These are phyloP conservation scores for Jatropha curcas DNA, from an alignment of 345 rosid species.

Conservation along the genomic window DNA sequence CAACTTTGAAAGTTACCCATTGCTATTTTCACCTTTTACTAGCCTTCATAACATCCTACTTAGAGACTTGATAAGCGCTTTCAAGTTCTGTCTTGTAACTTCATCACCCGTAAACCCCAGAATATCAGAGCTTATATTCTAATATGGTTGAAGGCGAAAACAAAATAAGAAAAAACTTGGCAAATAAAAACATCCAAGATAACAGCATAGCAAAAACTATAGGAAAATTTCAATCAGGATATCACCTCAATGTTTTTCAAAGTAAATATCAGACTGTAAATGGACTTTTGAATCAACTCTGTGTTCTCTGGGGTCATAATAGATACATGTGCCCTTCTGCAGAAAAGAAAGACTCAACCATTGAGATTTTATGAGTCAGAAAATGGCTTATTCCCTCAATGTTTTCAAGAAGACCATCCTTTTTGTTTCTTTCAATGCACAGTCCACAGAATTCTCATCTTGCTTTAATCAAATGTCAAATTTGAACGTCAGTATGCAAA, in stretches of 20 bases:
- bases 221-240: background rate
- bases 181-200: background rate
- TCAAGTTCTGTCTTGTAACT: slow-evolving; percentile 78
- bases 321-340: slow-evolving; percentile 51
- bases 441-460: background rate
- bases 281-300: slow-evolving; percentile 78
- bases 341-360: background rate
- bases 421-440: background rate
- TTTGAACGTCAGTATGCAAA: background rate
- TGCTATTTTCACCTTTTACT: slow-evolving; percentile 1
- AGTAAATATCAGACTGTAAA: slow-evolving; percentile 80
- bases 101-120: slow-evolving; percentile 99
- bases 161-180: background rate
- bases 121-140: slow-evolving; percentile 95
- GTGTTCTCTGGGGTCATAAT: slow-evolving; percentile 94
- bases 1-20: background rate
- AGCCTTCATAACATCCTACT: slow-evolving; percentile 72
- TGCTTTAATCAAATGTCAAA: background rate
- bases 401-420: background rate
- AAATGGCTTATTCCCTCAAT: background rate
- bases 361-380: background rate
- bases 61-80: slow-evolving; percentile 88
- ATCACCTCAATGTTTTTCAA: slow-evolving; percentile 93
- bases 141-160: slow-evolving; percentile 21
- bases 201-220: background rate